Conservation (phyloP, 2,329 filamentous ascomycete genomes). For the Penicillium sp. region DNA sequence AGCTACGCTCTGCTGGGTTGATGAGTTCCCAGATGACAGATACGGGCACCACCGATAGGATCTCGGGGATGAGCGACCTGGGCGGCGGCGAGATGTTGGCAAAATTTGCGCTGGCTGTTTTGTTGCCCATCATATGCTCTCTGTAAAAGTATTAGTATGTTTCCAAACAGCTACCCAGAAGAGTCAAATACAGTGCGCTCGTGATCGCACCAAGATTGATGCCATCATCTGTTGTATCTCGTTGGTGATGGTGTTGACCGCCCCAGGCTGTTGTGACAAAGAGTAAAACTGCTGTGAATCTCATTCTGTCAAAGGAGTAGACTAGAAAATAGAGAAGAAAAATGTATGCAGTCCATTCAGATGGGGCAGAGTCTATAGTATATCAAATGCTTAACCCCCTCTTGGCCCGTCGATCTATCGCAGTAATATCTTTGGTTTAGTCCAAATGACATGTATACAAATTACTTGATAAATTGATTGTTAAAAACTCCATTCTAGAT, state of each 20-base stretch:
- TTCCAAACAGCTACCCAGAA: no score
- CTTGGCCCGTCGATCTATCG: slow-evolving; percentile 6
- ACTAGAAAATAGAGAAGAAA: neutral
- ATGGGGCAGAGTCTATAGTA: slow-evolving; percentile 1
- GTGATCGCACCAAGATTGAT: slow-evolving; percentile 22
- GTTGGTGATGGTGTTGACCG: slow-evolving; percentile 14
- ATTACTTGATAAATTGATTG: neutral
- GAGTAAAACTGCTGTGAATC: slow-evolving; percentile 11
- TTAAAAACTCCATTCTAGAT: neutral
- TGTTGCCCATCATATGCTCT: slow-evolving; percentile 16
- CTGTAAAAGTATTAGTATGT: slow-evolving; percentile 7
- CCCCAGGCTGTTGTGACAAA: slow-evolving; percentile 16
- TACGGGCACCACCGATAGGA: slow-evolving; percentile 33
- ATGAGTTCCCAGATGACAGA: slow-evolving; percentile 31
- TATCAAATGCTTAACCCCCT: slow-evolving; percentile 20
- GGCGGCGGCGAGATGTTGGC: slow-evolving; percentile 34
- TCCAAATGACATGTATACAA: neutral
- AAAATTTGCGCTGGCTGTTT: slow-evolving; percentile 29
- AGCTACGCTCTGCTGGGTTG: slow-evolving; percentile 28
- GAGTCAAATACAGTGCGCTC: slow-evolving; percentile 19
- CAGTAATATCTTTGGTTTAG: neutral
- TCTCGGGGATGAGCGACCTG: slow-evolving; percentile 27
- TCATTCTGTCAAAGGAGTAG: slow-evolving; percentile 14
- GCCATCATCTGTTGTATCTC: slow-evolving; percentile 11
- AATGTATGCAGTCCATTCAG: neutral